Conservation (phyloP, 345 rosid species). For the Balakata baccata region DNA sequence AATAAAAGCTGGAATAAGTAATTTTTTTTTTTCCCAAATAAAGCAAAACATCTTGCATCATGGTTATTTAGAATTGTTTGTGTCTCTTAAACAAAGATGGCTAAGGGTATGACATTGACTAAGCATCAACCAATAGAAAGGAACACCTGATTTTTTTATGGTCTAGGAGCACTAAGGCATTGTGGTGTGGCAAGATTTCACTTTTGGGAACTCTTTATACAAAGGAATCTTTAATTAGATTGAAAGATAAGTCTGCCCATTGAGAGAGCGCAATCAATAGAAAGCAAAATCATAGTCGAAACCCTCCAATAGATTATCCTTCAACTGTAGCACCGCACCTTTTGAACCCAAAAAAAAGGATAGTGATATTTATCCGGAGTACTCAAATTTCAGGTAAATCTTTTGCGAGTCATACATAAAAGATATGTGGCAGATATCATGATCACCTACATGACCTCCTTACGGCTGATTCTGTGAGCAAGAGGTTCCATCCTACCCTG, state of each 20-base stretch:
- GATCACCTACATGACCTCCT: background rate
- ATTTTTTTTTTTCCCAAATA: background rate
- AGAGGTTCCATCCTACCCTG: background rate
- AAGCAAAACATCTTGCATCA: background rate
- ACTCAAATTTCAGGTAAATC: background rate
- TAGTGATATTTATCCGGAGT: background rate
- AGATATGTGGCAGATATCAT: background rate
- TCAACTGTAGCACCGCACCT: background rate
- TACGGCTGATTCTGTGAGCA: too few species aligned
- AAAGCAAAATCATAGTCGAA: background rate
- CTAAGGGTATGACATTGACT: background rate
- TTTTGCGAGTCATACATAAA: background rate
- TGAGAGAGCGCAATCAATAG: conserved; percentile 5
- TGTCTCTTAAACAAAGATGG: background rate
- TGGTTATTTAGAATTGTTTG: background rate
- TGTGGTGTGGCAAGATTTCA: background rate
- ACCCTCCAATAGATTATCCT: background rate
- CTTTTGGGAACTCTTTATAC: background rate
- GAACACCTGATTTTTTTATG: conserved; percentile 6
- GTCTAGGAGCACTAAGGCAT: background rate
- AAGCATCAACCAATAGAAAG: conserved; percentile 2
- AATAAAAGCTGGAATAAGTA: background rate
- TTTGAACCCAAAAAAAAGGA: too few species aligned
- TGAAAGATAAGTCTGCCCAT: background rate
- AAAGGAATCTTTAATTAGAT: conserved; percentile 4